Conservation (phyloP, 2,329 filamentous ascomycete genomes). For the Cordyceps fumosorosea region DNA sequence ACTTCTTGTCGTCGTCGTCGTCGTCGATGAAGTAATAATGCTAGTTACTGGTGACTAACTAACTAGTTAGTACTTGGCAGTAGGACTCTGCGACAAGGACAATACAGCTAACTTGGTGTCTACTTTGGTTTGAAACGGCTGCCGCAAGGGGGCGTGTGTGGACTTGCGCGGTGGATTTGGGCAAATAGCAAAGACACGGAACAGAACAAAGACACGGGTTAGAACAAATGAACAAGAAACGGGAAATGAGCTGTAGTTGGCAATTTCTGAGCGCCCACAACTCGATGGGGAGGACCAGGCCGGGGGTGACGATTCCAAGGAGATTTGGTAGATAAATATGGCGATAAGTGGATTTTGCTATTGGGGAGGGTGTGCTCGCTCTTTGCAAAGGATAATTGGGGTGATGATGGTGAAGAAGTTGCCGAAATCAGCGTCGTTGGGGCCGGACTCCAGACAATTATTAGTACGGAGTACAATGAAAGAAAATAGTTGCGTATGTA, state of each 20-base stretch:
- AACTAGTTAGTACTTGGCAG: too few species aligned
- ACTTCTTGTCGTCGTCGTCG: too few species aligned
- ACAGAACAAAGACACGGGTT: background rate
- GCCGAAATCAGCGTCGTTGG: background rate
- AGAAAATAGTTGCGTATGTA: background rate
- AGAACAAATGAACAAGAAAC: background rate
- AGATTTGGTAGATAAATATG: conserved; percentile 1
- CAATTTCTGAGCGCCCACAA: conserved; percentile 4
- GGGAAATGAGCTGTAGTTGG: conserved; percentile 2
- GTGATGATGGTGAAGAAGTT: background rate
- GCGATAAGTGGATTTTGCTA: background rate
- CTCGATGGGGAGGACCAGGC: conserved; percentile 1
- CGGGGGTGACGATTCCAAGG: background rate
- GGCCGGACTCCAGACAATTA: too few species aligned
- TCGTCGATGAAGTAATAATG: too few species aligned
- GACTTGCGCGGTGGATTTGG: background rate
- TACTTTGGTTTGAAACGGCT: background rate
- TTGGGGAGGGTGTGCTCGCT: background rate
- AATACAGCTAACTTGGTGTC: background rate
- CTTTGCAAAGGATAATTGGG: background rate
- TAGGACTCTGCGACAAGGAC: background rate
- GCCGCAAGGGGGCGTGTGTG: background rate
- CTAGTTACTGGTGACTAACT: too few species aligned
- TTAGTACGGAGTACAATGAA: background rate
- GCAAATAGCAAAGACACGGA: too few species aligned